Evolutionary conservation across 805 yeast species (phyloP).

Genomic region (Metschnikowia kofuensis): DNA sequence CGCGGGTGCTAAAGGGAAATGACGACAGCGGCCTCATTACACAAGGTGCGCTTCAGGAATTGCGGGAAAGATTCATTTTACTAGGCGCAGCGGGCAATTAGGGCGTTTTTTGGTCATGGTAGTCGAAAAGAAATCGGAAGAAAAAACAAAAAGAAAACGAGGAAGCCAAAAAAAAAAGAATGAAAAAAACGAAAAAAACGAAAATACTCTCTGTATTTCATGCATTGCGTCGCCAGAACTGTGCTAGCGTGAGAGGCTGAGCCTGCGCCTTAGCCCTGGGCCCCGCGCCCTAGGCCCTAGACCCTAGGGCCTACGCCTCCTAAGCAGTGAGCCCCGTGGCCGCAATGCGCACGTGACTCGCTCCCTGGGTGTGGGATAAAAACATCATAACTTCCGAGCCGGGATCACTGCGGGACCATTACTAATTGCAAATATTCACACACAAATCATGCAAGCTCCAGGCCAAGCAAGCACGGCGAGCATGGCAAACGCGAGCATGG

Average conservation of each 20-base stretch:
- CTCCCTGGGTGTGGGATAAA: not conserved
- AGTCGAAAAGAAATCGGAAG: not conserved
- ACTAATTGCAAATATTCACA: not conserved
- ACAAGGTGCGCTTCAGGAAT: not conserved
- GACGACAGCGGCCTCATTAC: not conserved
- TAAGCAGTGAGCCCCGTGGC: not conserved
- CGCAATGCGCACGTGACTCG: slow-evolving; percentile 4
- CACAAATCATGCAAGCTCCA: slow-evolving; percentile 5
- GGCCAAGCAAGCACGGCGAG: not conserved
- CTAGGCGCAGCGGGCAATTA: not conserved
- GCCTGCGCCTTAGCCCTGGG: too few species aligned
- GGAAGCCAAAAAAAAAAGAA: too few species aligned
- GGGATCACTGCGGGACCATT: not conserved
- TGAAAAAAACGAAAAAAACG: too few species aligned
- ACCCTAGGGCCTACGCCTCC: too few species aligned
- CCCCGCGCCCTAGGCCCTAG: too few species aligned
- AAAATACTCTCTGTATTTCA: too few species aligned
- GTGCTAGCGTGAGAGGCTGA: too few species aligned
- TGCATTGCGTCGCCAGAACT: not conserved
- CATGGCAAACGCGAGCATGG: not conserved
- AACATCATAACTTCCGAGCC: not conserved
- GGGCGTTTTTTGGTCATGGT: not conserved
- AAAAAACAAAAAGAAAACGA: too few species aligned
- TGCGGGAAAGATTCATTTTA: not conserved
- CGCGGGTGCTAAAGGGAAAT: slow-evolving; percentile 4